Base-by-base conservation (phyloP, 805 yeast species). In the Spencermartinsiella europaea region DNA sequence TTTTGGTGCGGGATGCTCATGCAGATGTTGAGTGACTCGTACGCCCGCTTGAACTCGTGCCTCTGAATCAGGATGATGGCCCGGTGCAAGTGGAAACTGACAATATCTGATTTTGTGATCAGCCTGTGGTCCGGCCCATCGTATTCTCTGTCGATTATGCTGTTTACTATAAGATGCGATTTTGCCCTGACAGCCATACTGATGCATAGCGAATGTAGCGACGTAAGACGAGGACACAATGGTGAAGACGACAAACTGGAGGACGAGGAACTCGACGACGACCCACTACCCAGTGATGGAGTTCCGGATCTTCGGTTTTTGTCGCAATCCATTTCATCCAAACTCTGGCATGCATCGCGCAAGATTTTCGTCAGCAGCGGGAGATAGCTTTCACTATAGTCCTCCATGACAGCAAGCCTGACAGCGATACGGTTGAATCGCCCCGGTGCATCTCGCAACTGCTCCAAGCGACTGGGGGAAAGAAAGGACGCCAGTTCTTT, bases 31-130 rank as follows among this genome's bases (percentile, higher is more conserved):
- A 45, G 39, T 15, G 25, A 45, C 36, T 42, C 44, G 5, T 17
- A 19, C 17, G 50, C 50, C 15, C 20, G 27, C 33, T 25, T n/a
- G 33, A 38, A 48, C 28, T 48, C 25, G 21, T 36, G 16, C 20
- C 21, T n/a, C 27, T 34, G 36, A 16, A 35, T 16, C 33, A 48
- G 45, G 10, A 48, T 40, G 10, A n/a, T 10, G 2, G 37, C 47
- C 14, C 38, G 48, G 17, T 20, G 39, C n/a, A 15, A 39, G 35
- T 40, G 45, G 35, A 20, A 48, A 10, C 15, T 14, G 21, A 40
- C 20, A 15, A 48, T 21, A 19, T 44, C 45, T 5, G 17, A n/a
- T n/a, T 27, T 21, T 12, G 31, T 25, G 10, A 25, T 12, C 31
- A 25, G 31, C 31, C 12, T 25, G 31, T 25, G 31, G 31, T 25